phyloP scores from a whole-genome alignment of 2,329 filamentous ascomycete species.

The Botrytis sinoallii region DNA sequence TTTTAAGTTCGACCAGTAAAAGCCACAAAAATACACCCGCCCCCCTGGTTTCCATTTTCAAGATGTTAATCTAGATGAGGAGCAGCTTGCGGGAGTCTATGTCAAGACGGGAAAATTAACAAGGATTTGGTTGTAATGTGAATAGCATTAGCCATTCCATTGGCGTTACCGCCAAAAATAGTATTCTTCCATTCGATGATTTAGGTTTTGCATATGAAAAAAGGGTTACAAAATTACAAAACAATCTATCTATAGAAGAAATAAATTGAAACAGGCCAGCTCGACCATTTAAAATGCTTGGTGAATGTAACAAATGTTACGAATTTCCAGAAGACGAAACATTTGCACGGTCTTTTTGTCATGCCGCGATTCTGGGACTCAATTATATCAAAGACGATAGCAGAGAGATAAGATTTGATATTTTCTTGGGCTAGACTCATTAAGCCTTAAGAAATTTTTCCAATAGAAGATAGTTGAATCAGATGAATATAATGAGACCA shows the following conservation, averaged over 20 bases:
- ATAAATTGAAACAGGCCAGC: not conserved
- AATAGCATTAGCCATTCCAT: not conserved
- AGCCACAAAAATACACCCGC: not conserved
- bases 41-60: slow-evolving; percentile 1
- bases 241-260: not conserved
- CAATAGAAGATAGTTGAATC: not conserved
- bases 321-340: not conserved
- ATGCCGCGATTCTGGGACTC: not conserved
- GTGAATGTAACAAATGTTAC: not conserved
- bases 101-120: not conserved
- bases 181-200: not conserved
- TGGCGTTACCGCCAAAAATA: not conserved
- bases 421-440: not conserved
- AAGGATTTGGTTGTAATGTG: not conserved
- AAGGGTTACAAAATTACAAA: not conserved
- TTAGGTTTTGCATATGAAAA: not conserved
- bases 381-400: not conserved
- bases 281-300: not conserved
- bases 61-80: not conserved
- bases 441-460: not conserved
- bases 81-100: not conserved
- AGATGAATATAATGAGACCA: not conserved
- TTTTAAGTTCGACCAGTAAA: not conserved
- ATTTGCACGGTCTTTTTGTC: not conserved
- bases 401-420: not conserved